These are phyloP conservation scores for Abortiporus biennis DNA, from an alignment of 1,284 basidiomycete species.

Conservation along the genomic window DNA sequence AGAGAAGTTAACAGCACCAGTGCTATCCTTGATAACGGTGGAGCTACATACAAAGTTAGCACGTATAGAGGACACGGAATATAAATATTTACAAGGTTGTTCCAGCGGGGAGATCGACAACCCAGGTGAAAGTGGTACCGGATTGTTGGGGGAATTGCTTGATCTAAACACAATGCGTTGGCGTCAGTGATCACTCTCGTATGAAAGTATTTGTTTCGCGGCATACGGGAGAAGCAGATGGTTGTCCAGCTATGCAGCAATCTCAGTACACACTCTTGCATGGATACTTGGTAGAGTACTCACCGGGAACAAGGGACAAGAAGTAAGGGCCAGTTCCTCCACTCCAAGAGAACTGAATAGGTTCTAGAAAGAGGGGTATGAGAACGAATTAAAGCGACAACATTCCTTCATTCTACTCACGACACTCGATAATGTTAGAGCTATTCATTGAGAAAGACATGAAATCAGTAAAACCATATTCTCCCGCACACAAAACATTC, in stretches of 20 bases:
- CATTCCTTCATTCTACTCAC: too few species aligned
- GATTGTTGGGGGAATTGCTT: conserved; percentile 45
- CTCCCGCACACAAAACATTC: not conserved
- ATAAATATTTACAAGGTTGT: conserved; percentile 47
- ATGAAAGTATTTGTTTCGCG: not conserved
- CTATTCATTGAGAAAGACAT: conserved; percentile 17
- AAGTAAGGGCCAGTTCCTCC: conserved; percentile 59
- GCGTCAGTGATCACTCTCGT: not conserved
- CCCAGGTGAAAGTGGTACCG: conserved; percentile 52
- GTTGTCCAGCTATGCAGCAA: conserved; percentile 43
- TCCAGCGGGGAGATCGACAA: conserved; percentile 44
- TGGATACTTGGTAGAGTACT: conserved; percentile 9
- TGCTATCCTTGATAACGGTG: conserved; percentile 49
- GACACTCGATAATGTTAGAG: conserved; percentile 40
- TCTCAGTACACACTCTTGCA: not conserved
- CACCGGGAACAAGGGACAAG: conserved; percentile 61
- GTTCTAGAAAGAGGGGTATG: conserved; percentile 35
- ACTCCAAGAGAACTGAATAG: conserved; percentile 48
- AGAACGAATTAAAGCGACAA: not conserved
- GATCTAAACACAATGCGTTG: conserved; percentile 32
- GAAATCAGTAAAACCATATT: conserved; percentile 1
- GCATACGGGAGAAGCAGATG: conserved; percentile 46
- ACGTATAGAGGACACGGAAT: not conserved
- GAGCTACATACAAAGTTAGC: conserved; percentile 32
- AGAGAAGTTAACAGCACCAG: conserved; percentile 51